A percentile compares a stretch with the other conserved stretches of the same genome.
Conservation (phyloP, 139 green algal genomes). For the Ettlia oleoabundans region DNA sequence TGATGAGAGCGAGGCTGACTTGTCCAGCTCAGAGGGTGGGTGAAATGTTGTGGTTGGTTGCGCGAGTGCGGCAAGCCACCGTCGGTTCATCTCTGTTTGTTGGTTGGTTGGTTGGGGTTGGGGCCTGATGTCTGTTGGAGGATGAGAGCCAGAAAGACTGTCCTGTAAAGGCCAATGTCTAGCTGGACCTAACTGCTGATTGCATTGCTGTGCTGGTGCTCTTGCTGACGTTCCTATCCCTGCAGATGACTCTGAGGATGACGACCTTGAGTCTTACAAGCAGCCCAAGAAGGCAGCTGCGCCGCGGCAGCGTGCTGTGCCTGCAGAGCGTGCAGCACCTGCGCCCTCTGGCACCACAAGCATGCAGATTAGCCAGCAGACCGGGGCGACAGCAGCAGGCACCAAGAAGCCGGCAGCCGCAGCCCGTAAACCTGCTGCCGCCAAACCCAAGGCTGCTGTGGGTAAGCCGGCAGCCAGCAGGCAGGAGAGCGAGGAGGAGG, state of each 20-base stretch:
- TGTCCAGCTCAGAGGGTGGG: slow-evolving; percentile 37
- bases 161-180: no score
- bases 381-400: slow-evolving; percentile 16
- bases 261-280: neutral
- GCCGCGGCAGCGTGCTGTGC: neutral
- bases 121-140: no score
- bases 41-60: no score
- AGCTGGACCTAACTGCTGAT: no score
- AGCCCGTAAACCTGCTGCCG: slow-evolving; percentile 29
- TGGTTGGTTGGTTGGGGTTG: no score
- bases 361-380: slow-evolving; percentile 25
- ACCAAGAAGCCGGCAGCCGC: slow-evolving; percentile 25
- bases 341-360: slow-evolving; percentile 2
- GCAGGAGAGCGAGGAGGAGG: neutral
- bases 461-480: slow-evolving; percentile 14
- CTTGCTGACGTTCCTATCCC: no score
- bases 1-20: slow-evolving; percentile 45
- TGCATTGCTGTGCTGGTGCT: no score
- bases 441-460: slow-evolving; percentile 29
- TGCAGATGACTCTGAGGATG: neutral
- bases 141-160: no score
- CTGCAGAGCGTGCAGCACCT: neutral
- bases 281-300: neutral
- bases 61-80: no score
- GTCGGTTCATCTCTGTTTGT: no score